Evolutionary conservation across 371 early-diverging fungal species (phyloP), one percentile per base, ranked within the genome.

Genomic region (Mucor racemosus): DNA sequence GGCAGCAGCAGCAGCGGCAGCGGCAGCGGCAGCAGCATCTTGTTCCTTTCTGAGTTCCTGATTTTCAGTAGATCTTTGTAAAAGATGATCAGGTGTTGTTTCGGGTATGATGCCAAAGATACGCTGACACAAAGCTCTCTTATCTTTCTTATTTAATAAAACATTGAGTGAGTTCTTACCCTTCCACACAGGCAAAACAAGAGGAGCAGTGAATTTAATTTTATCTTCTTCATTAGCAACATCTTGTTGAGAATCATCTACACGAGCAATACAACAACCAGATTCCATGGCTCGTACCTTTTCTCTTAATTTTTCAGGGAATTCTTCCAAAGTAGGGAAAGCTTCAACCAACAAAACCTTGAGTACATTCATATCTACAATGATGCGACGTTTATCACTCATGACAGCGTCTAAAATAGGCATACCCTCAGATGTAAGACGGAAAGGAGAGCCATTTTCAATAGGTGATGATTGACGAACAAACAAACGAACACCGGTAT

Each of bases 401-500:
- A 93, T 72, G 59, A 82, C 88, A 21, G 84, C 85, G 15, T 82
- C 80, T 55, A 95, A 73, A 65, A 90, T 78, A 17, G 87, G 81
- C 39, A 96, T 70, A 53, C 95, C 95, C 68, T 96, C 96, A 60
- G 86, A 79, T 34, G 90, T 84, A 17, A 95, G 78, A 33, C 97
- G 88, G 87, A 91, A 95, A 7, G 88, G 79, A 70, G 90, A 92
- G 10, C 76, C 84, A 35, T 81, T 81, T 34, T 83, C 84, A 53
- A 79, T 66, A 39, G 78, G 76, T 7, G 78, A 76, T 39, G 88
- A 88, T 79, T 89, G 91, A 63, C 94, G 89, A 31, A 89, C 87
- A 74, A 98, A 95, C 3, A 91, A 74, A 58, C 89, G 84, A 55
- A 97, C 91, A 39, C 97, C 97, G 0, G 97, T 93, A 80, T 97